Base-by-base conservation (phyloP, 2,329 filamentous ascomycete species). In the Magnaporthales sp. region DNA sequence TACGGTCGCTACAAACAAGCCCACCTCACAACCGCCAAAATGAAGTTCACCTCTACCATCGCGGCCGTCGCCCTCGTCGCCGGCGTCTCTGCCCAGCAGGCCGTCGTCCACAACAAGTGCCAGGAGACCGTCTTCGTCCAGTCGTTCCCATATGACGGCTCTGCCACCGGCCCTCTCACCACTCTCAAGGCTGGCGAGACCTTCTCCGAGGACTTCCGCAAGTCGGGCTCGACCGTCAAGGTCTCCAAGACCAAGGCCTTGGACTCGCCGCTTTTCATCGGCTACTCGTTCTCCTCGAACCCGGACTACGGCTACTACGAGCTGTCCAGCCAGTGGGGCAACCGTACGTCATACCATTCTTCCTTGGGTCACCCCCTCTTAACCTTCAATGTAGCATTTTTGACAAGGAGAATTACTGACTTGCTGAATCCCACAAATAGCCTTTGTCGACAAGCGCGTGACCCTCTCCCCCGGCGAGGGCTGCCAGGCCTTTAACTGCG, bases 171-270 rank as follows among this genome's bases (percentile, higher is more conserved):
- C 1, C 67, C 74, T 26, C 67, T 78, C 61, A 76, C 73, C 63
- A 74, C 75, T 4, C 63, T 79, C 26, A 65, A 72, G 32, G 70
- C 75, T 22, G 76, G 76, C 54, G 68, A 76, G 72, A 68, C 68
- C 67, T 80, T 78, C 70, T 64, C 69, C 7, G 79, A 80, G 73
- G 67, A 71, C 67, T 74, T 80, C 70, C 72, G 71, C 26, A 7
- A 67, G 9, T 67, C 73, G 26, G 79, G 79, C 30, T 80, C 78
- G 64, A 80, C 79, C 63, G 70, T 80, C 62, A 80, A 80, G 73
- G 73, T 80, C 66, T 77, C 75, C 38, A 78, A 70, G 54, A 76
- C 72, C 69, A 77, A 73, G 72, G 76, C 74, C 26, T 74, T 80
- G 7, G 69, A 68, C 64, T 69, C 63, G 27, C 78, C 78, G 1